phyloP scores from a whole-genome alignment of 169 alveolate species.

The Plasmodium chabaudi region DNA sequence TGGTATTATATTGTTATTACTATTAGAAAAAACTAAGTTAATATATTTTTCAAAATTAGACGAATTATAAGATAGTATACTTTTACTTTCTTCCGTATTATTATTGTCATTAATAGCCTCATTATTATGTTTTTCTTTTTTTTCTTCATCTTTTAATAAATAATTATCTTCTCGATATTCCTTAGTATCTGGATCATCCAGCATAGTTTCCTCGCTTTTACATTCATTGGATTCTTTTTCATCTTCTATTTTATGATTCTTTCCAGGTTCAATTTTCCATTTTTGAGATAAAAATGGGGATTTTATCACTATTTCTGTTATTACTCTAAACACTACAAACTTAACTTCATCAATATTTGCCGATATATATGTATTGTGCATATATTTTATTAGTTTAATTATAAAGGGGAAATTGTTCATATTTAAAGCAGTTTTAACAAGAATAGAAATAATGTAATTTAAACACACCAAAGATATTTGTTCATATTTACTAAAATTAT shows the following conservation, averaged over 20 bases:
- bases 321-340: conserved; percentile 26
- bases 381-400: conserved; percentile 46
- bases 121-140: background rate
- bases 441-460: conserved; percentile 34
- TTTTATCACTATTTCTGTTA: conserved; percentile 46
- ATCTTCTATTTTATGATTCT: background rate
- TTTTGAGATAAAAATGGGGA: conserved; percentile 1
- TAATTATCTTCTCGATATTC: background rate
- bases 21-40: conserved; percentile 34
- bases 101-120: background rate
- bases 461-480: conserved; percentile 31
- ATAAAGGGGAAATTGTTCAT: conserved; percentile 25
- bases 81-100: background rate
- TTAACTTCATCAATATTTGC: conserved; percentile 59
- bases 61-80: conserved; percentile 15
- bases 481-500: conserved; percentile 28
- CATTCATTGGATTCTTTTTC: background rate
- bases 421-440: conserved; percentile 20
- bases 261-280: background rate
- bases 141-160: background rate
- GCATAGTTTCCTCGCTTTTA: background rate
- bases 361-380: conserved; percentile 46
- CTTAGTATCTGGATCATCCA: background rate
- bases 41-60: conserved; percentile 66
- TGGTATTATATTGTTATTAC: conserved; percentile 1